Base-by-base conservation (phyloP, 208 protist genomes). In the Trypanosoma mega region DNA sequence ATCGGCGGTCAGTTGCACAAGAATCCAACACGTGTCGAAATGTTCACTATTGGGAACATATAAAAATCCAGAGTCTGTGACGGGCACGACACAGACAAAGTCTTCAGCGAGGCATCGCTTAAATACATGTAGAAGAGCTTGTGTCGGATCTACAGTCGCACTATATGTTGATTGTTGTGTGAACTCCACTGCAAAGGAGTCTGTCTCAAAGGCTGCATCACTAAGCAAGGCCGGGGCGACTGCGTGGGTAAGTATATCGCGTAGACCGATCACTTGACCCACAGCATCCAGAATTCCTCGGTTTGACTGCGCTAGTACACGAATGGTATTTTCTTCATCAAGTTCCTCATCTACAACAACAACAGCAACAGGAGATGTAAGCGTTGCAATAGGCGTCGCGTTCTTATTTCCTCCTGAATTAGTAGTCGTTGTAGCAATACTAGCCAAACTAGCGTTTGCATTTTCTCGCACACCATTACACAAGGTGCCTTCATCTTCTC, bases 41-140 rank as follows among this genome's bases (percentile, higher is more conserved):
- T 68, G 67, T 14, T 51, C 33, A 23, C 52, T 57, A 34, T 82
- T 85, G 0, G 80, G 79, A 23, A 95, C 50, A 48, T 87, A 80
- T 5, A 79, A 47, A 51, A 80, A 85, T 24, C 64, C 70, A 23
- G 74, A 67, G 16, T 74, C 24, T 26, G 37, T 55, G 18, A 63
- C 65, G 12, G 72, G 72, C 2, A 92, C 49, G 49, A 96, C 71
- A 62, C 85, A 90, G 43, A 93, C 85, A 53, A 72, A 55, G 62
- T 96, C 89, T 53, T 96, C 79, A 5, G 83, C 76, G 2, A 87
- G 62, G 23, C 81, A 90, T 14, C 72, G 80, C 23, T 60, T 73
- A 49, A 96, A 90, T 0, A 93, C 80, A 43, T 88, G 66, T 34
- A 52, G 45, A 26, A 80, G 63, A 2, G 81, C 83, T 36, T 77